Evolutionary conservation across 2,329 filamentous ascomycete species (phyloP), one percentile per base, ranked within the genome.

Genomic region (Chrysoporthe puriensis): DNA sequence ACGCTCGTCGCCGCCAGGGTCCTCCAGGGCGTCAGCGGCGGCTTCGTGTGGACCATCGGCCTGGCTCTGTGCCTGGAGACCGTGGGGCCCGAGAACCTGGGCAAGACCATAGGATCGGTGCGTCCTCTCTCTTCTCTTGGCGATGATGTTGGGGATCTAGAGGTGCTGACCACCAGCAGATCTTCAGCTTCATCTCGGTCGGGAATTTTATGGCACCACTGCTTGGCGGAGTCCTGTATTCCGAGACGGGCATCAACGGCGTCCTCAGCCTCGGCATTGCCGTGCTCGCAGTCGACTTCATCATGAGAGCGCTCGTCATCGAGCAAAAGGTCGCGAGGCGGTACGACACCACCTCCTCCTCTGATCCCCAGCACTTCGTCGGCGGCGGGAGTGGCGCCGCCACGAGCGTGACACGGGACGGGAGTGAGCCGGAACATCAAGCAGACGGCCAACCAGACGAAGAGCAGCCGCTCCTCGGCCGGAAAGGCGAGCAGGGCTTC

Each of bases 11-110:
- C 84, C 48, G 87, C 86, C 5, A 80, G 88, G 43, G 73, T 87
- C 0, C 75, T 89, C 0, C 87, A 90, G 72, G 88, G 88, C 1
- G 77, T 85, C 26, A 86, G 84, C 66, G 85, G 81, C 7, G 86
- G 84, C 0, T 80, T 88, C 43, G 86, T 90, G 0, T 88, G 86
- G 83, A 88, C 85, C 0, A 83, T 87, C 11, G 85, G 87, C 0
- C 76, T 89, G 13, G 85, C 87, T 1, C 79, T 90, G 68, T 80
- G 87, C 50, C 77, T 87, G 5, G 88, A 90, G 73, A 87, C 87
- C 0, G 86, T 90, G 78, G 76, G 76, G 1, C 73, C 76, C 2
- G 79, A 85, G 62, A 85, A 87, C 59, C 74, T 90, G 48, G 88
- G 88, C 2, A 88, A 88, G 73, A 85, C 85, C 1, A 85, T 90